Percentiles rank a stretch among this genome's conserved stretches.
Evolutionary conservation across 225 moss, liverwort and hornwort species (phyloP).

Genomic region (Pseudisothecium myosuroides): DNA sequence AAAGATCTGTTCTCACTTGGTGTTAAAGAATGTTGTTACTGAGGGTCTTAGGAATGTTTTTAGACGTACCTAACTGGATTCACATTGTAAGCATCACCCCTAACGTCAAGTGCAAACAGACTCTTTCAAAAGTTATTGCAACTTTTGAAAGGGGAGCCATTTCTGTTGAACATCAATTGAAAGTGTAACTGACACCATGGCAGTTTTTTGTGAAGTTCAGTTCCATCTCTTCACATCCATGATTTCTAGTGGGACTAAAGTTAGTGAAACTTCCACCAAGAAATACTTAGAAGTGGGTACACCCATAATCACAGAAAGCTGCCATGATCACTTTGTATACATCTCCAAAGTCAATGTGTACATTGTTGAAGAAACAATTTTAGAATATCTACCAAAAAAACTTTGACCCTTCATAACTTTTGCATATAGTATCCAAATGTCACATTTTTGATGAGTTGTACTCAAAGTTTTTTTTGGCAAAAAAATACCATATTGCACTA

Average conservation of each 20-base stretch:
- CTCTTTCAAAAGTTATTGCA: background rate
- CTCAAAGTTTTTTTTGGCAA: rapidly evolving
- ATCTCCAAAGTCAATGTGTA: background rate
- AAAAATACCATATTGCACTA: too few relatives aligned
- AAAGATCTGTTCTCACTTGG: too few relatives aligned
- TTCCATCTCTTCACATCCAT: background rate
- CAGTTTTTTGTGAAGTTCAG: background rate
- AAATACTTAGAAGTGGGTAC: too few relatives aligned
- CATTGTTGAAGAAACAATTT: background rate
- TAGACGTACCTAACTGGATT: too few relatives aligned
- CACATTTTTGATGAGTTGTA: rapidly evolving
- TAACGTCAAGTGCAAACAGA: too few relatives aligned
- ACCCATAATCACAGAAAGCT: rapidly evolving
- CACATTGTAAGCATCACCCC: too few relatives aligned
- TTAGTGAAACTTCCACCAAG: background rate
- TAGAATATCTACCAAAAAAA: rapidly evolving
- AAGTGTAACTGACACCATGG: background rate
- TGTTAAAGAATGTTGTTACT: too few relatives aligned
- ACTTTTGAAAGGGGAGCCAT: background rate
- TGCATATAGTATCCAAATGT: rapidly evolving
- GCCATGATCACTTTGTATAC: rapidly evolving
- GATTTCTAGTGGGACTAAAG: background rate
- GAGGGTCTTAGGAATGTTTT: too few relatives aligned
- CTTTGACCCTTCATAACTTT: background rate
- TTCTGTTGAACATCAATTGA: background rate